These are phyloP conservation scores for Atkinsonella texensis DNA, from an alignment of 2,329 filamentous ascomycete genomes.

Conservation along the genomic window DNA sequence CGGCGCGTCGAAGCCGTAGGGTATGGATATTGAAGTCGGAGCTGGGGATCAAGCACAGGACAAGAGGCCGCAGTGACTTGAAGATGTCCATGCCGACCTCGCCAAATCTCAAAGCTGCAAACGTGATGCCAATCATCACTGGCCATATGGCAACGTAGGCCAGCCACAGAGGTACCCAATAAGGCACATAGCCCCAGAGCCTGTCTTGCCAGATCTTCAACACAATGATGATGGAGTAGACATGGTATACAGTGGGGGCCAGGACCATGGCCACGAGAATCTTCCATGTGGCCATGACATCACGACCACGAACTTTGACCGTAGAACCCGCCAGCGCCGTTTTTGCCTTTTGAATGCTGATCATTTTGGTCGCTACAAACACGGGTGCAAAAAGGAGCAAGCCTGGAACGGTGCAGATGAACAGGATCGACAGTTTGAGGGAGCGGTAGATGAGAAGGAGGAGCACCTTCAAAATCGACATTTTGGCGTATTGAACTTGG, in stretches of 20 bases:
- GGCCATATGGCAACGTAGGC: slow-evolving; percentile 65
- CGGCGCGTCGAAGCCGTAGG: slow-evolving; percentile 58
- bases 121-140: slow-evolving; percentile 79
- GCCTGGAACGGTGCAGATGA: slow-evolving; percentile 74
- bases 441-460: slow-evolving; percentile 69
- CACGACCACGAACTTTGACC: slow-evolving; percentile 77
- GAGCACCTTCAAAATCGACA: slow-evolving; percentile 66
- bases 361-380: slow-evolving; percentile 72
- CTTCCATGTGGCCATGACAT: slow-evolving; percentile 93
- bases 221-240: slow-evolving; percentile 65
- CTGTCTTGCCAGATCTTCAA: slow-evolving; percentile 72
- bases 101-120: slow-evolving; percentile 85
- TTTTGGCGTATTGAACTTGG: slow-evolving; percentile 83
- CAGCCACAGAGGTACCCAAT: slow-evolving; percentile 67
- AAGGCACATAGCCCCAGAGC: slow-evolving; percentile 68
- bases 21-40: slow-evolving; percentile 75
- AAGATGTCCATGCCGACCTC: slow-evolving; percentile 98
- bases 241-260: slow-evolving; percentile 69
- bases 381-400: slow-evolving; percentile 79
- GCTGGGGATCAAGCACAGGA: slow-evolving; percentile 73
- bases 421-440: slow-evolving; percentile 62
- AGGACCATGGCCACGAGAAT: slow-evolving; percentile 77
- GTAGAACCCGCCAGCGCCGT: slow-evolving; percentile 75
- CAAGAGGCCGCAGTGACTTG: slow-evolving; percentile 81
- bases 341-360: slow-evolving; percentile 70